These are phyloP conservation scores for Colletotrichum sp. DNA, from an alignment of 2,329 filamentous ascomycete genomes.

Conservation along the genomic window DNA sequence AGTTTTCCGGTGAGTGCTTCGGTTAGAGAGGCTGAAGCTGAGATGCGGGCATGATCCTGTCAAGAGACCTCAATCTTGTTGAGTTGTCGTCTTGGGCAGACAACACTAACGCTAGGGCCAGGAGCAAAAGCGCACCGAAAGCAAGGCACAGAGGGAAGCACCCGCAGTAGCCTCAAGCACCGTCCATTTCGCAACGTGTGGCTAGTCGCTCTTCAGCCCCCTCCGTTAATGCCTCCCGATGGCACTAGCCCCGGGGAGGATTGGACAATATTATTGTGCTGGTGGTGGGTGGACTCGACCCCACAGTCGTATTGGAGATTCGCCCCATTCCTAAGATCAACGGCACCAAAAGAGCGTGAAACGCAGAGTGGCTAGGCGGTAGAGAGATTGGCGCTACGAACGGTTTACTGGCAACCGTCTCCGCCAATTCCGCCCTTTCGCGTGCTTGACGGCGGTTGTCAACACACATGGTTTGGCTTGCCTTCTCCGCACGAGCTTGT, in stretches of 20 bases:
- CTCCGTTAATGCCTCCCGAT: background rate
- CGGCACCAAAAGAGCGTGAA: background rate
- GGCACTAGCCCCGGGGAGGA: background rate
- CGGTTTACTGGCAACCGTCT: background rate
- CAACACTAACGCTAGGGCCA: background rate
- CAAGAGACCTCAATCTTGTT: background rate
- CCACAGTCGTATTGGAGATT: background rate
- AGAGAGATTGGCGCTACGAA: background rate
- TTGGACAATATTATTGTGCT: background rate
- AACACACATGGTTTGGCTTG: background rate
- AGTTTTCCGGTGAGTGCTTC: background rate
- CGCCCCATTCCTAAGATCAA: background rate
- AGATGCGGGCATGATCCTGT: slow-evolving; percentile 10
- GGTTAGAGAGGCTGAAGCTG: background rate
- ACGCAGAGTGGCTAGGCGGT: background rate
- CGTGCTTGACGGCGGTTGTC: slow-evolving; percentile 5
- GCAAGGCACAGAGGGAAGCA: slow-evolving; percentile 12
- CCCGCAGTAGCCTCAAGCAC: slow-evolving; percentile 13
- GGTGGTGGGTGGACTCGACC: background rate
- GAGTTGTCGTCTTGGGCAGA: background rate
- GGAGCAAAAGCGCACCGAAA: background rate
- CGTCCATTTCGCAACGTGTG: background rate
- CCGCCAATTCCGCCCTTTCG: background rate
- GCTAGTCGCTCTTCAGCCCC: background rate
- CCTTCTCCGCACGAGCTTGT: background rate